phyloP scores from a whole-genome alignment of 495 filamentous ascomycete genomes.

The Podospora pseudopauciseta region DNA sequence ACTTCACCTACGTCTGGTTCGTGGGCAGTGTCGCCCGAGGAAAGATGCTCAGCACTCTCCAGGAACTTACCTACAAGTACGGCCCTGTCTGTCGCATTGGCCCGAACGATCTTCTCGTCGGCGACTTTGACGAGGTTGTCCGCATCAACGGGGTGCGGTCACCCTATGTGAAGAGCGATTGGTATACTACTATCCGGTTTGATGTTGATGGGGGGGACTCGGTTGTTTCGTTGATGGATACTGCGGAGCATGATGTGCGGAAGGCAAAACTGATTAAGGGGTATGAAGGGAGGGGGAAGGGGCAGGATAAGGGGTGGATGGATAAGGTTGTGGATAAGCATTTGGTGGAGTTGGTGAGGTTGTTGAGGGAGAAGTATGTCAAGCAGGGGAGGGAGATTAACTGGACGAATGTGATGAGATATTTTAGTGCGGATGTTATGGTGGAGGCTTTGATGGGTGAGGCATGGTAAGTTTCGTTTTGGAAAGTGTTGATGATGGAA shows the following conservation, averaged over 20 bases:
- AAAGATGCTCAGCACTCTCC: background rate
- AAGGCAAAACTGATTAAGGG: background rate
- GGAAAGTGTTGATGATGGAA: background rate
- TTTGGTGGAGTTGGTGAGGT: background rate
- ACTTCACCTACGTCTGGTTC: background rate
- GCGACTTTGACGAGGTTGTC: background rate
- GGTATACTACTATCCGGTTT: background rate
- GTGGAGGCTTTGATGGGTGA: background rate
- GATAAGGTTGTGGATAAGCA: background rate
- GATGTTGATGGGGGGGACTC: background rate
- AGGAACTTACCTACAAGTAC: background rate
- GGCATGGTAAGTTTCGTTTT: background rate
- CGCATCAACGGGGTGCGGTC: background rate
- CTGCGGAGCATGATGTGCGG: background rate
- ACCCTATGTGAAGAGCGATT: background rate
- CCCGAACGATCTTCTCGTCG: background rate
- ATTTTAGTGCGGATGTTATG: background rate
- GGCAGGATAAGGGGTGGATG: background rate
- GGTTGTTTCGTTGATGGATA: background rate
- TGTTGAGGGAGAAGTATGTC: background rate
- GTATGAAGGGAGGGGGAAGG: background rate
- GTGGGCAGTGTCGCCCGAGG: background rate
- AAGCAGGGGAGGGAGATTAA: background rate
- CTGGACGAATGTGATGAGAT: background rate
- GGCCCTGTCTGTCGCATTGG: background rate